These are phyloP conservation scores for Theobroma grandiflorum DNA, from an alignment of 441 rosid genomes.

Conservation along the genomic window DNA sequence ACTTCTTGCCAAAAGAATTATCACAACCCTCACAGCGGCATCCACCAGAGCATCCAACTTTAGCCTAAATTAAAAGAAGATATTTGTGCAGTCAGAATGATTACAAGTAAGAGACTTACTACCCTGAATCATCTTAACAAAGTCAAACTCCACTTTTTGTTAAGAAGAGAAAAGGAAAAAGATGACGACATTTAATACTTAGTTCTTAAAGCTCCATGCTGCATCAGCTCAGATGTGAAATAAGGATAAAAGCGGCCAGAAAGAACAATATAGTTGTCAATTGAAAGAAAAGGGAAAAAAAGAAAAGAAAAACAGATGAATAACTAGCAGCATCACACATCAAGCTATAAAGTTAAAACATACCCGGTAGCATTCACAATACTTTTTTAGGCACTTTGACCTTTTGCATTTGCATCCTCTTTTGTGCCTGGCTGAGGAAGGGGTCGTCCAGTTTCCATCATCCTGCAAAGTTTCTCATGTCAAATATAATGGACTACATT, in stretches of 20 bases:
- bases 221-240: background rate
- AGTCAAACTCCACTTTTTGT: background rate
- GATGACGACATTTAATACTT: background rate
- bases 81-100: constrained; percentile 14
- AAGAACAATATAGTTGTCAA: background rate
- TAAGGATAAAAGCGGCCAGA: background rate
- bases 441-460: constrained; percentile 35
- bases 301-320: background rate
- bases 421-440: constrained; percentile 60
- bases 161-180: background rate
- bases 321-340: background rate
- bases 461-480: constrained; percentile 39
- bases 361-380: constrained; percentile 80
- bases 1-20: constrained; percentile 49
- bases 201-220: background rate
- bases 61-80: constrained; percentile 35
- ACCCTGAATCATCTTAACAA: background rate
- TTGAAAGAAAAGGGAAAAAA: background rate
- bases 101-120: background rate
- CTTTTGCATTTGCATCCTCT: constrained; percentile 74
- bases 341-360: background rate
- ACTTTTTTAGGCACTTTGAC: constrained; percentile 63
- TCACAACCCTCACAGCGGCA: constrained; percentile 59
- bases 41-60: constrained; percentile 62
- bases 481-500: constrained; percentile 10